These are phyloP conservation scores for Microglena sp. DNA, from an alignment of 139 green algal species.

Conservation along the genomic window DNA sequence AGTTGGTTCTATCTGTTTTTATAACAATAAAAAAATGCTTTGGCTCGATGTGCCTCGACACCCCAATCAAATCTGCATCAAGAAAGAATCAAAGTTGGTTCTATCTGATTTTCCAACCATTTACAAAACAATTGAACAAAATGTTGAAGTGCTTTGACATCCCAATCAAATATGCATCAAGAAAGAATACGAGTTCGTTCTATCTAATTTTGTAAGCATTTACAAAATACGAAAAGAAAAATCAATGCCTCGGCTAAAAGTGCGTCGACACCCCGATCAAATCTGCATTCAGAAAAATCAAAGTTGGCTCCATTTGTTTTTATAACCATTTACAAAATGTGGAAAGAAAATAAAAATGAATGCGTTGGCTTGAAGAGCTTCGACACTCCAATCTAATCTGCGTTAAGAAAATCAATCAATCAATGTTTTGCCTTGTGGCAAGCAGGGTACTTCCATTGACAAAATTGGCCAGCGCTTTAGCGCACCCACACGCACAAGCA, in stretches of 20 bases:
- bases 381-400: conserved; percentile 1
- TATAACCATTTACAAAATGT: too few relatives aligned
- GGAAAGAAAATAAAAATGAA: too few relatives aligned
- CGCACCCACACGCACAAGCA: too few relatives aligned
- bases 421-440: background rate
- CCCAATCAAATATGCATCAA: background rate
- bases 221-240: background rate
- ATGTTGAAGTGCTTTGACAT: background rate
- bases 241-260: background rate
- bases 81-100: background rate
- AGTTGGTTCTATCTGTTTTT: background rate
- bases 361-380: background rate
- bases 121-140: too few relatives aligned
- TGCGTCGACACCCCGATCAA: background rate
- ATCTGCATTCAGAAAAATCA: too few relatives aligned
- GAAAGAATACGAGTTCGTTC: background rate
- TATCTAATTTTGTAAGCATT: background rate
- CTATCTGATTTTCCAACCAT: too few relatives aligned
- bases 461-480: too few relatives aligned
- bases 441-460: too few relatives aligned
- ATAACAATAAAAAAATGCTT: background rate
- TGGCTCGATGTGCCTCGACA: background rate
- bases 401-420: background rate
- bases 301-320: background rate
- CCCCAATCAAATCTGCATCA: conserved; percentile 15